Base-by-base conservation (phyloP, 228 moss, liverwort and hornwort genomes). In the Sphagnum magellanicum region DNA sequence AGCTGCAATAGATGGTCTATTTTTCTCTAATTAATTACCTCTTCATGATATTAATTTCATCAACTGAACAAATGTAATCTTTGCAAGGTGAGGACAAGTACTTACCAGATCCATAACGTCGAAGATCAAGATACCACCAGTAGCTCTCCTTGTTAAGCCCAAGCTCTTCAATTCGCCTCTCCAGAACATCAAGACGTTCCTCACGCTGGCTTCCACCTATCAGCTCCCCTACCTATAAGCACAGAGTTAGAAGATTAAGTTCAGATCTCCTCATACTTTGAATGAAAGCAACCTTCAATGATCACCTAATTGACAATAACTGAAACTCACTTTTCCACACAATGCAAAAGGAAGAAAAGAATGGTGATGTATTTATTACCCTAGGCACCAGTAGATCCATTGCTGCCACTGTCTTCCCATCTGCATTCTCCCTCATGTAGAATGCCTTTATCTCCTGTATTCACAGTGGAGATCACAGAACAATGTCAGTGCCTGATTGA, bases 121-220 rank as follows among this genome's bases (percentile, higher is more conserved):
- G 87, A 61, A 93, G 84, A 69, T 97, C 93, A 69, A 97, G 91
- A 77, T 91, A 97, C 97, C 97, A 93, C 97, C 97, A 97, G 69
- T 91, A 97, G 74, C 85, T 97, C 70, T 88, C 90, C 73, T 89
- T 93, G 69, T 55, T 90, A 51, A 97, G 80, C 70, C 93, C 97
- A 68, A 91, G 79, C 50, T 91, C 97, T 53, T 91, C 89, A 67
- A 97, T 91, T 73, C 93, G 83, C 60, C 81, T 83, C 71, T 93
- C 90, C 48, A 93, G 58, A 65, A 82, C 81, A 51, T 91, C 91
- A 52, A 97, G 70, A 66, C 97, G 84, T 83, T 97, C 97, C 78
- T 97, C 97, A 71, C 91, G 89, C 76, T 93, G 97, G 72, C 97
- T 97, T 48, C 93, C 97, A 63, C 97, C 97, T 47, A 97, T 90